phyloP scores from a whole-genome alignment of 768 basidiomycete genomes.

The Leucocoprinus leucothites region DNA sequence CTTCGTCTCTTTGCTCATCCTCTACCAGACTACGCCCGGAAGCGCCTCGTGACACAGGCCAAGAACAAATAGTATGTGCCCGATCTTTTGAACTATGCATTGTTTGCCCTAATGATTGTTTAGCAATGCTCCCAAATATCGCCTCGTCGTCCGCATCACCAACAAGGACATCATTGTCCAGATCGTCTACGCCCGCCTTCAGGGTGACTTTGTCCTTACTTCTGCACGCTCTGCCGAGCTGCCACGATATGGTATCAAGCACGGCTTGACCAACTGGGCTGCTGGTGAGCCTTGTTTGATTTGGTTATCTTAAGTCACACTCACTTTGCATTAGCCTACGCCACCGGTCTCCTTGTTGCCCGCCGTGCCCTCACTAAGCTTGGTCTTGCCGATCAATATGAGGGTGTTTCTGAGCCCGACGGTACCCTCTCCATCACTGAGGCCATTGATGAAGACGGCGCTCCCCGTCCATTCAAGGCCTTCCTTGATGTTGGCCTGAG shows the following conservation, averaged over 20 bases:
- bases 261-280: constrained; percentile 98
- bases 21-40: constrained; percentile 87
- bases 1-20: constrained; percentile 9
- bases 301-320: constrained; percentile 4
- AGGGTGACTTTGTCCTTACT: constrained; percentile 92
- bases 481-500: constrained; percentile 98
- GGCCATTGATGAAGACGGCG: constrained; percentile 84
- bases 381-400: constrained; percentile 96
- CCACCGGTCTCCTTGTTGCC: constrained; percentile 92
- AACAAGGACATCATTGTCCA: constrained; percentile 96
- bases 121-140: constrained; percentile 96
- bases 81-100: not conserved
- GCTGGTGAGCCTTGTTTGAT: constrained; percentile 55
- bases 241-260: constrained; percentile 93
- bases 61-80: constrained; percentile 94
- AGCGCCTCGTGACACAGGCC: constrained; percentile 94
- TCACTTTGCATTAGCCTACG: constrained; percentile 64
- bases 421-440: constrained; percentile 85
- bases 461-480: constrained; percentile 97
- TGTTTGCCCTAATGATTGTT: not conserved
- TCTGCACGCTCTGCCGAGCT: constrained; percentile 90
- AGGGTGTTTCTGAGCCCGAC: constrained; percentile 90
- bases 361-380: constrained; percentile 94
- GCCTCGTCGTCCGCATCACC: constrained; percentile 98
- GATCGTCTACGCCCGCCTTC: constrained; percentile 94